Conservation (phyloP, 2,329 filamentous ascomycete species). For the Myriosclerotinia curreyana region DNA sequence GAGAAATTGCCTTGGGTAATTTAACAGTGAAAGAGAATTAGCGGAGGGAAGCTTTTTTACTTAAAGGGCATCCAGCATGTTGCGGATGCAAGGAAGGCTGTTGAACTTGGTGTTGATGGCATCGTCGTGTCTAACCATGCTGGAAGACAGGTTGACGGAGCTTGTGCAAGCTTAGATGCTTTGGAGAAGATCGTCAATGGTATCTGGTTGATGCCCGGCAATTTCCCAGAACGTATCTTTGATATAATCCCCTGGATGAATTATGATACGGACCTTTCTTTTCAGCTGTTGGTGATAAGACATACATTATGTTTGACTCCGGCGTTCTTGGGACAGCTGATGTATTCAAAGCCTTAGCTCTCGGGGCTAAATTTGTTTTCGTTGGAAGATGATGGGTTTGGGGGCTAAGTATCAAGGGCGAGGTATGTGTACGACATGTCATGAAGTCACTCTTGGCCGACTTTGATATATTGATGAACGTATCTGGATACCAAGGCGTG, state of each 20-base stretch:
- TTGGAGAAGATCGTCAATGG: constrained; percentile 56
- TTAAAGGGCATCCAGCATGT: constrained; percentile 63
- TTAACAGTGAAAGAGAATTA: constrained; percentile 56
- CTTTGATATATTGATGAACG: constrained; percentile 60
- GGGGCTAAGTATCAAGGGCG: constrained; percentile 57
- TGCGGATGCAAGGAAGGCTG: constrained; percentile 54
- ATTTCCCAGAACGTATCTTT: neutral
- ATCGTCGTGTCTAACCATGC: constrained; percentile 60
- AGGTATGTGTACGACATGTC: constrained; percentile 59
- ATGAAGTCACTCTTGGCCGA: constrained; percentile 60
- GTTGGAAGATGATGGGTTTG: constrained; percentile 61
- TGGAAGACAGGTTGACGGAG: constrained; percentile 59
- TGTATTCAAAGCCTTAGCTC: constrained; percentile 63
- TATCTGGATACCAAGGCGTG: constrained; percentile 53
- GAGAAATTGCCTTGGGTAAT: constrained; percentile 61
- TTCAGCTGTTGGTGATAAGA: constrained; percentile 49
- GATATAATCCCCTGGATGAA: neutral
- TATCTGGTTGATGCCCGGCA: constrained; percentile 30
- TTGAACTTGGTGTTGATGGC: constrained; percentile 56
- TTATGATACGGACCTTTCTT: neutral
- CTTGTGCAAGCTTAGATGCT: constrained; percentile 57
- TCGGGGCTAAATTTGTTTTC: constrained; percentile 62
- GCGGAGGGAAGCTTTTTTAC: constrained; percentile 55
- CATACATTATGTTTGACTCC: constrained; percentile 64
- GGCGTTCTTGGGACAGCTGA: constrained; percentile 62